These are phyloP conservation scores for Naganishia vaughanmartiniae DNA, from an alignment of 768 basidiomycete species.

Conservation along the genomic window DNA sequence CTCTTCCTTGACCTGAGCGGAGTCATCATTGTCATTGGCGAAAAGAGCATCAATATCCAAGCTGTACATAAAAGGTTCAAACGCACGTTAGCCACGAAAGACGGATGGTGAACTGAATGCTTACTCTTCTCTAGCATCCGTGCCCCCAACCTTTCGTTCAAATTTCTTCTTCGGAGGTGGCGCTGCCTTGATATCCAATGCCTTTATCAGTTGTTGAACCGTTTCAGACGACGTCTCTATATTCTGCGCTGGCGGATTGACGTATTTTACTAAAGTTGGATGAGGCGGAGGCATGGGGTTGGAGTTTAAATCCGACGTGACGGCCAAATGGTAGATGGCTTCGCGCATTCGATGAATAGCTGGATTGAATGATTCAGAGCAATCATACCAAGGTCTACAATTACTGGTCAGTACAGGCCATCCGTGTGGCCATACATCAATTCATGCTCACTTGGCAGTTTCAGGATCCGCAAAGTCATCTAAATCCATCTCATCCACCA, in stretches of 20 bases:
- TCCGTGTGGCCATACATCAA: neutral
- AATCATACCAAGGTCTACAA: constrained; percentile 71
- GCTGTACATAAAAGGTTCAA: constrained; percentile 29
- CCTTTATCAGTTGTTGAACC: constrained; percentile 63
- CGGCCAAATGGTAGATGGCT: constrained; percentile 83
- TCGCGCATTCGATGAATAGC: constrained; percentile 87
- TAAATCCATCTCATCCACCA: constrained; percentile 87
- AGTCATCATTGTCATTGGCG: neutral
- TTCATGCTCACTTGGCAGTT: constrained; percentile 58
- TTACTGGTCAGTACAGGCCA: neutral
- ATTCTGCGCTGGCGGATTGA: constrained; percentile 70
- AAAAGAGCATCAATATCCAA: constrained; percentile 48
- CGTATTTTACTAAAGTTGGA: constrained; percentile 76
- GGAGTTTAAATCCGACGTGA: constrained; percentile 67
- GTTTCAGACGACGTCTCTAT: constrained; percentile 62
- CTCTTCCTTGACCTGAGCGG: constrained; percentile 20
- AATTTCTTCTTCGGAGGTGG: constrained; percentile 63
- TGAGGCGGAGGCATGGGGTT: constrained; percentile 82
- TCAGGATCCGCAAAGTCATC: constrained; percentile 61
- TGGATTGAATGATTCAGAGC: constrained; percentile 77
- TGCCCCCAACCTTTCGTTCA: constrained; percentile 49
- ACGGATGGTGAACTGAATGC: neutral
- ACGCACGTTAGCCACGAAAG: neutral
- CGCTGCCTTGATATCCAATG: constrained; percentile 79
- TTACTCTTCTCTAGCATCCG: constrained; percentile 29